These are phyloP conservation scores for Cocos nucifera DNA, from an alignment of 176 grass and related monocot genomes.

Conservation along the genomic window DNA sequence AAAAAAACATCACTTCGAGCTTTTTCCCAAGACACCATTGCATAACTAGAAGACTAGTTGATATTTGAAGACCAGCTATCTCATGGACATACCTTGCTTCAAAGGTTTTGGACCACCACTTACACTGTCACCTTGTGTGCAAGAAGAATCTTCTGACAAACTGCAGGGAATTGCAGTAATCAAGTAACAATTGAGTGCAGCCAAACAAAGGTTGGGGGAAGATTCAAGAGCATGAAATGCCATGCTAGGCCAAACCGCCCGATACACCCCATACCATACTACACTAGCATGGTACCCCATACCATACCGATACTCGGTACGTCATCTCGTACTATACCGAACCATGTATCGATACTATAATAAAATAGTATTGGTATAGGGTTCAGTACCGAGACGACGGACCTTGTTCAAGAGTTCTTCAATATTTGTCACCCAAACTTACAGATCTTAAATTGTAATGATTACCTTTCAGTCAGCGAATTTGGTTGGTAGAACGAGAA, in stretches of 20 bases:
- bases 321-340: too few relatives aligned
- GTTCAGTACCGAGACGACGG: too few relatives aligned
- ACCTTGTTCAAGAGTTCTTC: neutral
- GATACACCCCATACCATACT: too few relatives aligned
- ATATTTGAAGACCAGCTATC: neutral
- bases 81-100: slow-evolving; percentile 21
- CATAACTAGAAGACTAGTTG: neutral
- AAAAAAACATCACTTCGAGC: neutral
- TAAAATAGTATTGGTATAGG: too few relatives aligned
- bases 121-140: slow-evolving; percentile 16
- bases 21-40: neutral
- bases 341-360: too few relatives aligned
- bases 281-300: too few relatives aligned
- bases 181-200: slow-evolving; percentile 6
- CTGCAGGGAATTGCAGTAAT: slow-evolving; percentile 12
- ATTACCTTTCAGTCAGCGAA: slow-evolving; percentile 15
- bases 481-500: neutral
- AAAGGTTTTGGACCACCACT: slow-evolving; percentile 12
- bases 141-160: slow-evolving; percentile 25
- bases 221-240: too few relatives aligned
- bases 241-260: too few relatives aligned
- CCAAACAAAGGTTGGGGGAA: neutral
- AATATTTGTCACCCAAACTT: neutral
- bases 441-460: neutral
- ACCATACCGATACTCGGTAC: too few relatives aligned